Percentiles rank a stretch among this genome's conserved stretches.
Conservation (phyloP, 805 yeast species). For the Blastobotrys muscicola region DNA sequence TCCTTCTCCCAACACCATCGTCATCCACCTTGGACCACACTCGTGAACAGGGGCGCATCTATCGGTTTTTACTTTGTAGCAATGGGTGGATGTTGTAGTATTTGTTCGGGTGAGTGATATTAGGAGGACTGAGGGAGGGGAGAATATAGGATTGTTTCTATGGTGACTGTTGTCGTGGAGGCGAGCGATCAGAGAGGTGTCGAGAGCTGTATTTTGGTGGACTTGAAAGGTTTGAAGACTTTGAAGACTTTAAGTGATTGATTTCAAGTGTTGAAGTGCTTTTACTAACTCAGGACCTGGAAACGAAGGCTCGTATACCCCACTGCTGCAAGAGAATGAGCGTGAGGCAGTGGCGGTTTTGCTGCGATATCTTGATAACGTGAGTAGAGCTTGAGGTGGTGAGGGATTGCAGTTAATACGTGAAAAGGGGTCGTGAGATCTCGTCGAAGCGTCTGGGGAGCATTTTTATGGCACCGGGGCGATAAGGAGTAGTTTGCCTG, state of each 20-base stretch:
- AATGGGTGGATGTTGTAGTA: slow-evolving; percentile 17
- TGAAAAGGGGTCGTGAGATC: too few relatives aligned
- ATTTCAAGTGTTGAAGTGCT: slow-evolving; percentile 13
- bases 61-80: too few relatives aligned
- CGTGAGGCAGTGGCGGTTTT: slow-evolving; percentile 91
- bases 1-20: too few relatives aligned
- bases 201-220: not conserved
- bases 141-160: too few relatives aligned
- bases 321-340: slow-evolving; percentile 87
- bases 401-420: too few relatives aligned
- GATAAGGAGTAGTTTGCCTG: too few relatives aligned
- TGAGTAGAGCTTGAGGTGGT: too few relatives aligned
- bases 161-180: slow-evolving; percentile 1
- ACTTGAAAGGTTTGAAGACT: too few relatives aligned
- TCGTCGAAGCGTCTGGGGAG: not conserved
- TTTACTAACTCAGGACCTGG: slow-evolving; percentile 6
- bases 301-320: slow-evolving; percentile 50
- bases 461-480: too few relatives aligned
- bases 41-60: too few relatives aligned
- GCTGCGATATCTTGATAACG: slow-evolving; percentile 79
- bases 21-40: too few relatives aligned
- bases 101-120: slow-evolving; percentile 10
- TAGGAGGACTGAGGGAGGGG: too few relatives aligned
- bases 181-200: slow-evolving; percentile 1
- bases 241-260: slow-evolving; percentile 3